Conservation (phyloP, 768 basidiomycete species). For the Hypsizygus marmoreus region DNA sequence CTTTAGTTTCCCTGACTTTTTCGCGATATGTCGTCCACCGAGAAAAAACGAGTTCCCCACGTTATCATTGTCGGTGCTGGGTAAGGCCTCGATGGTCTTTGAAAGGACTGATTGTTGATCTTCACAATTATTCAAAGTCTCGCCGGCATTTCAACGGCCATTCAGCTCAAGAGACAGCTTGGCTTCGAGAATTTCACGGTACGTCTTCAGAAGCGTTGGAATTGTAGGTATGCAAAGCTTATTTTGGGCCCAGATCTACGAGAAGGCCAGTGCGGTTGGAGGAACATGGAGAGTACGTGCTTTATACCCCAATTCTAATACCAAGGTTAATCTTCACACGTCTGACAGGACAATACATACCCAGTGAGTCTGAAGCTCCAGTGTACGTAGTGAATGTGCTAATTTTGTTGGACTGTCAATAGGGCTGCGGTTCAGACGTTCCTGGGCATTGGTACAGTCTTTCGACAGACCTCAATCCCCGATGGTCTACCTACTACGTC, state of each 20-base stretch:
- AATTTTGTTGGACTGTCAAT: background rate
- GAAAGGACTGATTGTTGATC: background rate
- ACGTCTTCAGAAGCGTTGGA: conserved; percentile 14
- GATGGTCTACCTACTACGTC: conserved; percentile 50
- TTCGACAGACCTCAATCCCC: conserved; percentile 53
- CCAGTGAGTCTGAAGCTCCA: conserved; percentile 39
- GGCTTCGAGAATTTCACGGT: conserved; percentile 51
- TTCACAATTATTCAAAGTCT: conserved; percentile 30
- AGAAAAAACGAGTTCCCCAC: conserved; percentile 28
- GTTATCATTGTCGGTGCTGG: conserved; percentile 55
- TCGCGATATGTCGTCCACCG: conserved; percentile 13
- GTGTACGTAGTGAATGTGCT: background rate
- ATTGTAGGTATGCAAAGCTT: background rate
- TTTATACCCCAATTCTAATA: background rate
- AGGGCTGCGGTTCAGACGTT: conserved; percentile 61
- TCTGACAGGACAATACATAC: conserved; percentile 52
- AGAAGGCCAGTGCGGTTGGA: conserved; percentile 47
- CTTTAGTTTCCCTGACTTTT: background rate
- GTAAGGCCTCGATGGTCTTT: conserved; percentile 27
- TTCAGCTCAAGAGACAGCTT: conserved; percentile 45
- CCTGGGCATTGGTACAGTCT: conserved; percentile 57
- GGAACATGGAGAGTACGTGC: conserved; percentile 58
- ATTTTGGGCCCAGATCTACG: conserved; percentile 44
- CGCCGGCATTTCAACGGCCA: conserved; percentile 50
- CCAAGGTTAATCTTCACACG: background rate